phyloP scores from a whole-genome alignment of 2,329 filamentous ascomycete species.

The Teratosphaeria pseudoeucalypti region DNA sequence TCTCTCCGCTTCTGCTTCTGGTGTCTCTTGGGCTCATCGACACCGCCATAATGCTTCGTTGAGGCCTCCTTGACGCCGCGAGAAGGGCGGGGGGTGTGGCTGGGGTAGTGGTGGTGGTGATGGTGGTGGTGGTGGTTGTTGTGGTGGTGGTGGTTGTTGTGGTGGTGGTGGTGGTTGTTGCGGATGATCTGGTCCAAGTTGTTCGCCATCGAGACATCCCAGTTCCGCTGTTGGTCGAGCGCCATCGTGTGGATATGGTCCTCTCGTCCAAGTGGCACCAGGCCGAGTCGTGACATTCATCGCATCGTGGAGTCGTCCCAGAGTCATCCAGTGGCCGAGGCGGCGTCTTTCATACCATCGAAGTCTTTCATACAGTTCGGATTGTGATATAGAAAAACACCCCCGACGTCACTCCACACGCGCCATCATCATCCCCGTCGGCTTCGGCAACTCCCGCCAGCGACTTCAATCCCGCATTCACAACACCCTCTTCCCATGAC shows the following conservation, averaged over 20 bases:
- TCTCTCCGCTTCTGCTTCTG: background rate
- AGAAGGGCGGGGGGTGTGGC: background rate
- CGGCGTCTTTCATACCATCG: background rate
- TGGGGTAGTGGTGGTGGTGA: background rate
- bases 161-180: background rate
- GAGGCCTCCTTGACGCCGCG: background rate
- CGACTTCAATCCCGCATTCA: background rate
- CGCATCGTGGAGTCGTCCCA: background rate
- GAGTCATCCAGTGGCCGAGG: background rate
- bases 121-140: background rate
- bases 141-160: no score
- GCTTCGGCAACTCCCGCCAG: background rate
- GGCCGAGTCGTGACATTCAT: background rate
- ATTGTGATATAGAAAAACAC: background rate
- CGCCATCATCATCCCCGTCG: no score
- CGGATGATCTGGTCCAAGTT: constrained; percentile 19
- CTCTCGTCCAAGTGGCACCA: background rate
- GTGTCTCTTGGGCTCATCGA: background rate
- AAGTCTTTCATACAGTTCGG: background rate
- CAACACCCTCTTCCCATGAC: background rate
- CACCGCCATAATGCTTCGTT: background rate
- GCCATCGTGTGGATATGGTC: constrained; percentile 16
- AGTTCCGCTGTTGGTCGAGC: constrained; percentile 26
- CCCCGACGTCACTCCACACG: background rate
- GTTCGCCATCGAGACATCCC: constrained; percentile 26